Conservation (phyloP, 192 early-diverging fungal genomes). For the Entomortierella lignicola region DNA sequence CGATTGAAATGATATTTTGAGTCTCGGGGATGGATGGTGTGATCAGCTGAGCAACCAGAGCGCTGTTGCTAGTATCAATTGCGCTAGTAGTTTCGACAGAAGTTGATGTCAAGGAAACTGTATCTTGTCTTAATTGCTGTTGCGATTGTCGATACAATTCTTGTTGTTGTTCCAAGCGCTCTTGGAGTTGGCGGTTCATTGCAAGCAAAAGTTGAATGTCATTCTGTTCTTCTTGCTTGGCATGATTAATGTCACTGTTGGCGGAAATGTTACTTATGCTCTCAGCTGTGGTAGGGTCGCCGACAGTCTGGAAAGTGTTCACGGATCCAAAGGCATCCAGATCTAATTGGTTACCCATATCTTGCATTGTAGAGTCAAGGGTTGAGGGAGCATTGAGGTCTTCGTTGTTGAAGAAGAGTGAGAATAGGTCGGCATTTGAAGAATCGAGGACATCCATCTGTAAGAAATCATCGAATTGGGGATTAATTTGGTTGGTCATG, state of each 20-base stretch:
- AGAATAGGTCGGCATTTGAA: conserved; percentile 19
- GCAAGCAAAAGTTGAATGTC: conserved; percentile 24
- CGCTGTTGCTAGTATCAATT: neutral
- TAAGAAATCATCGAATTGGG: conserved; percentile 34
- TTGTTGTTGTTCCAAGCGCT: conserved; percentile 13
- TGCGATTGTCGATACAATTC: neutral
- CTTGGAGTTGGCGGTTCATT: conserved; percentile 17
- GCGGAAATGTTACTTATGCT: neutral
- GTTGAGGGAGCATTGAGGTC: conserved; percentile 7
- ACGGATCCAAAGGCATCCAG: neutral
- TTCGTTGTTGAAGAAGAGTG: conserved; percentile 25
- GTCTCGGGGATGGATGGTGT: neutral
- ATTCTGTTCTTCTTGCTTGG: conserved; percentile 1
- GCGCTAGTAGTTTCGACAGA: neutral
- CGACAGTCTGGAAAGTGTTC: neutral
- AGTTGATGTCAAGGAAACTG: neutral
- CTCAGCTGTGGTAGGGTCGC: neutral
- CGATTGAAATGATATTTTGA: neutral
- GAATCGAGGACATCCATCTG: conserved; percentile 32
- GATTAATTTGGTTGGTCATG: conserved; percentile 17
- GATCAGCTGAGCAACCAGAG: conserved; percentile 1
- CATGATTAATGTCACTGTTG: neutral
- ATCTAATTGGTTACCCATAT: neutral
- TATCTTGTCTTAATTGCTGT: neutral
- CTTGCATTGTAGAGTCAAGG: neutral